Base-by-base conservation (phyloP, 192 early-diverging fungal genomes). In the Phlyctochytrium planicorne region DNA sequence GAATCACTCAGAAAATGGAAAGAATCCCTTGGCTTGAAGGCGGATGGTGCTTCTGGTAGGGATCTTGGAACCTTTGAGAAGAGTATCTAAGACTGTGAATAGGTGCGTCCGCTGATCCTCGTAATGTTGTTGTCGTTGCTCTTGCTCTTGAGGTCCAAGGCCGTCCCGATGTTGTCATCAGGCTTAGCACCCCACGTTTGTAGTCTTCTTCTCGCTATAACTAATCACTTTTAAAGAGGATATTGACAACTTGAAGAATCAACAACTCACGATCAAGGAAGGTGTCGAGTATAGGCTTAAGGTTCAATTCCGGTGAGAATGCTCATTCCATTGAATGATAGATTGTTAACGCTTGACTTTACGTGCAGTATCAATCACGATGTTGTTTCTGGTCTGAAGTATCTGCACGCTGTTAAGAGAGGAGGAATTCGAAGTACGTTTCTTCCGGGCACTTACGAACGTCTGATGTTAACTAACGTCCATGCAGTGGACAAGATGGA, bases 1-100 rank as follows among this genome's bases (percentile, higher is more conserved):
- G 93, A 94, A 75, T 93, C 94, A n/a, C 85, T 99, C 32, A 80
- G 84, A 61, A 95, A 94, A 79, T 99, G 97, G 97, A 99, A 99
- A 84, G 89, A 88, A 65, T 93, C 92, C 23, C 87, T 99, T 52
- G 97, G 97, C 32, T 77, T 99, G 35, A 85, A 82, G 74, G 76
- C 72, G 27, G 73, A 66, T 62, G 70, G 66, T 23, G 69, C 79
- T 32, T 24, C 80, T 79, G 83, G 40, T 50, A 50, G 12, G 40
- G 40, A 50, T 50, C 12, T n/a, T 50, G 10, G 40, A 50, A 50
- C n/a, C n/a, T 14, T 50, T 50, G 40, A 14, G n/a, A n/a, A n/a
- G n/a, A n/a, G n/a, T 55, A 2, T 55, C n/a, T n/a, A n/a, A n/a
- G n/a, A n/a, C n/a, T n/a, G n/a, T n/a, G n/a, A n/a, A n/a, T n/a